These are phyloP conservation scores for Fusarium sp. DNA, from an alignment of 2,329 filamentous ascomycete species.

Conservation along the genomic window DNA sequence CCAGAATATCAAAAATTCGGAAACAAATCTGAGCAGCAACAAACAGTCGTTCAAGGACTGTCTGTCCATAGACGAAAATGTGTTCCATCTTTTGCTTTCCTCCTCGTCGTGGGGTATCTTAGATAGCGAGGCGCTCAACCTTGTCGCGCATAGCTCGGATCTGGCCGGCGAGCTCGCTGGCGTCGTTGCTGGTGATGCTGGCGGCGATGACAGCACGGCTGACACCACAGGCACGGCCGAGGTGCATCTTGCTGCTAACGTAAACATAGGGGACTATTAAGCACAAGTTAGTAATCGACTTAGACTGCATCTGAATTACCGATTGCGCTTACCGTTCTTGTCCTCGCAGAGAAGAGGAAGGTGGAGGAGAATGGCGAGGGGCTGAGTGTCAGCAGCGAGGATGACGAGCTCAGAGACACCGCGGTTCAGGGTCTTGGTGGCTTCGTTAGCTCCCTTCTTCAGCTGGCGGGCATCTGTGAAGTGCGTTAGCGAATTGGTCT, in stretches of 20 bases:
- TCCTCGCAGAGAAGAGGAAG: slow-evolving; percentile 89
- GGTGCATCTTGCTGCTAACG: slow-evolving; percentile 81
- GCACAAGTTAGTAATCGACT: slow-evolving; percentile 18
- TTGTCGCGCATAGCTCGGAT: slow-evolving; percentile 92
- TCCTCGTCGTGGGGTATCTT: slow-evolving; percentile 51
- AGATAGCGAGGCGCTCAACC: slow-evolving; percentile 96
- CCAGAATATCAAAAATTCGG: slow-evolving; percentile 21
- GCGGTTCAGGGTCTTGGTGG: slow-evolving; percentile 88
- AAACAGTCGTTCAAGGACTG: background rate
- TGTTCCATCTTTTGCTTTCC: slow-evolving; percentile 31
- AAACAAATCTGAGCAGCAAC: slow-evolving; percentile 21
- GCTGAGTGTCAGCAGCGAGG: slow-evolving; percentile 87
- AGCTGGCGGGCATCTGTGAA: slow-evolving; percentile 72
- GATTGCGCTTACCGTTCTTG: slow-evolving; percentile 62
- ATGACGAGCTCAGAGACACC: slow-evolving; percentile 91
- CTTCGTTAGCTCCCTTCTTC: slow-evolving; percentile 74
- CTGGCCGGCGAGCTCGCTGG: slow-evolving; percentile 85
- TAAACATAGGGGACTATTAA: slow-evolving; percentile 67
- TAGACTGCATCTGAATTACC: background rate
- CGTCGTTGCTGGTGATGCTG: slow-evolving; percentile 92
- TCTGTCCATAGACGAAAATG: slow-evolving; percentile 17
- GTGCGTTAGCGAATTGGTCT: background rate
- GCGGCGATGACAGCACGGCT: slow-evolving; percentile 86
- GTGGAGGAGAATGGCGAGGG: slow-evolving; percentile 88
- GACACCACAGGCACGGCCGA: slow-evolving; percentile 91